A percentile compares a stretch with the other conserved stretches of the same genome.
These are phyloP conservation scores for Phaeodactylum tricornutum DNA, from an alignment of 108 stramenopile species.

Conservation along the genomic window DNA sequence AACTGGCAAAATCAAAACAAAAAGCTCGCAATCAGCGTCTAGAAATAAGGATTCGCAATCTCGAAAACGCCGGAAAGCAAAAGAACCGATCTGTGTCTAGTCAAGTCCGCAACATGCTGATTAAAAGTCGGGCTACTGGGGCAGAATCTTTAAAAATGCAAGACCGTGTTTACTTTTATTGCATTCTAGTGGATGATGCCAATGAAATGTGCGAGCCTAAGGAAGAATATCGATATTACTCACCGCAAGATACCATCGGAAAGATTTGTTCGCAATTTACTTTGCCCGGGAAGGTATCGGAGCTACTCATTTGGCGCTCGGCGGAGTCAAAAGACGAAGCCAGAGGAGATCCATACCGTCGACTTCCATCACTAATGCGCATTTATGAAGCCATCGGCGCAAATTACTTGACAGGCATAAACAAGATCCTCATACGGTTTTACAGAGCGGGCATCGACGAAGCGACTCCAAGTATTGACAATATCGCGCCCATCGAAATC, in stretches of 20 bases:
- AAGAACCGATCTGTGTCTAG: conserved; percentile 43
- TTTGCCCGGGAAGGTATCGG: too few relatives aligned
- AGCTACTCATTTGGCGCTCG: not conserved
- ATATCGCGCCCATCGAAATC: too few relatives aligned
- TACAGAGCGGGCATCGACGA: too few relatives aligned
- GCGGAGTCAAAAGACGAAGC: too few relatives aligned
- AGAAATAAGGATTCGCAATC: conserved; percentile 33
- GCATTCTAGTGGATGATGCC: conserved; percentile 16
- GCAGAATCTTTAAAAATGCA: conserved; percentile 32
- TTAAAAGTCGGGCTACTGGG: conserved; percentile 63
- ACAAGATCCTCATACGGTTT: conserved; percentile 28
- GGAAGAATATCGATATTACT: conserved; percentile 35
- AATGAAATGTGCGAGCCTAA: conserved; percentile 8
- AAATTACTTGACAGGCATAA: conserved; percentile 12
- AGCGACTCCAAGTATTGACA: too few relatives aligned
- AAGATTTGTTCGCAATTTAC: too few relatives aligned
- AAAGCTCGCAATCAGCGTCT: conserved; percentile 28
- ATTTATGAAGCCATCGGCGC: conserved; percentile 28
- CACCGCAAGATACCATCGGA: conserved; percentile 39
- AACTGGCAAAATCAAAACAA: conserved; percentile 9
- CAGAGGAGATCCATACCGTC: too few relatives aligned
- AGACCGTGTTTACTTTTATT: conserved; percentile 58
- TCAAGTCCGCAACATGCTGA: conserved; percentile 62
- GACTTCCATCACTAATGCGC: conserved; percentile 27
- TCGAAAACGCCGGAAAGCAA: conserved; percentile 20